Evolutionary conservation across 2,329 filamentous ascomycete genomes (phyloP).

Genomic region (Fusarium mundagurra): DNA sequence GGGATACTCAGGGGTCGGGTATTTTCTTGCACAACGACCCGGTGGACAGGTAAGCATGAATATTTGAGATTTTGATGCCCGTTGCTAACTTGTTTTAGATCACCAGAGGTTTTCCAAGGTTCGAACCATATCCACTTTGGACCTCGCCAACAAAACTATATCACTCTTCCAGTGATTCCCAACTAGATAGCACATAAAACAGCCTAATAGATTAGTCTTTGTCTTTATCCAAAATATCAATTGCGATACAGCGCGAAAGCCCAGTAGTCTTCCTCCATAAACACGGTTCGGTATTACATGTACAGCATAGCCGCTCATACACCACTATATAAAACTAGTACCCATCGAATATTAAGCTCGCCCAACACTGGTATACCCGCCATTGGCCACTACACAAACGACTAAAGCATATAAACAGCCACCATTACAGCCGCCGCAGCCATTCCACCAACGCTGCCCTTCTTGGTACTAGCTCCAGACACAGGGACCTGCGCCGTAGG

Average conservation of each 20-base stretch:
- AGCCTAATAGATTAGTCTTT: not conserved
- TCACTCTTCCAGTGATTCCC: conserved; percentile 64
- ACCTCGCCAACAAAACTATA: conserved; percentile 58
- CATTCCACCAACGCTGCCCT: conserved; percentile 2
- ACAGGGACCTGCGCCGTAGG: conserved; percentile 13
- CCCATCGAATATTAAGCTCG: not conserved
- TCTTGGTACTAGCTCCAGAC: conserved; percentile 9
- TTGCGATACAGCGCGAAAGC: not conserved
- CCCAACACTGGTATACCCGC: not conserved
- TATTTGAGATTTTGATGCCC: fast-evolving
- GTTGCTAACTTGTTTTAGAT: conserved; percentile 11
- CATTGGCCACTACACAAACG: not conserved
- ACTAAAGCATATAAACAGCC: conserved; percentile 16
- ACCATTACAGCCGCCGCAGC: not conserved
- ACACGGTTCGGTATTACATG: not conserved
- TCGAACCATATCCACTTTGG: conserved; percentile 65
- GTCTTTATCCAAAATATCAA: fast-evolving
- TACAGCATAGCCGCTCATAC: not conserved
- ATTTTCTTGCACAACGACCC: conserved; percentile 64
- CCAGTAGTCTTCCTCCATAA: not conserved
- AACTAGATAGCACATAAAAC: not conserved
- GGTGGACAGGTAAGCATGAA: conserved; percentile 54
- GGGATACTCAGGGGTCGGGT: conserved; percentile 69
- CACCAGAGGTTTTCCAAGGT: conserved; percentile 50
- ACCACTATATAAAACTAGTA: not conserved